These are phyloP conservation scores for Trematosphaeria pertusa DNA, from an alignment of 2,329 filamentous ascomycete genomes.

Conservation along the genomic window DNA sequence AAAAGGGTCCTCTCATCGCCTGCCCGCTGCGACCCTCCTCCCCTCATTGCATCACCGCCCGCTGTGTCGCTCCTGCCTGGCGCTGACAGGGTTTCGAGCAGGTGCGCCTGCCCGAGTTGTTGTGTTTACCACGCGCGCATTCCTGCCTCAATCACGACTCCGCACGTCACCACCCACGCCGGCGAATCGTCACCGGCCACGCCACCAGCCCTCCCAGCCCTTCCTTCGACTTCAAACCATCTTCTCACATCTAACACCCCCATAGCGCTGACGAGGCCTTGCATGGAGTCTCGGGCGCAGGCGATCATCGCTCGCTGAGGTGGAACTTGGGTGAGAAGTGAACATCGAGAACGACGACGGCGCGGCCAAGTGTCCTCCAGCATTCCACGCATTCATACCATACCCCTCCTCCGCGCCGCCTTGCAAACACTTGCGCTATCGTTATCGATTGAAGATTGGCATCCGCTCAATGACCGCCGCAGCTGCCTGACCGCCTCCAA, in stretches of 20 bases:
- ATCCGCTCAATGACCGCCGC: slow-evolving; percentile 29
- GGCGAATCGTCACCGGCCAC: slow-evolving; percentile 35
- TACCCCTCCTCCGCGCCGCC: slow-evolving; percentile 19
- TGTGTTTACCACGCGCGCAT: slow-evolving; percentile 34
- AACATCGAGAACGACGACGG: slow-evolving; percentile 22
- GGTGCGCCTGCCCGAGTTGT: slow-evolving; percentile 25
- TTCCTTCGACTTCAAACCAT: slow-evolving; percentile 20
- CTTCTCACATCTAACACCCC: slow-evolving; percentile 7
- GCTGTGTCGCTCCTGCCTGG: slow-evolving; percentile 12
- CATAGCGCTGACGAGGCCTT: slow-evolving; percentile 32
- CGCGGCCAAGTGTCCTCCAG: slow-evolving; percentile 22
- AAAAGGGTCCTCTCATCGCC: slow-evolving; percentile 33
- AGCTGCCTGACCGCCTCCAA: slow-evolving; percentile 17
- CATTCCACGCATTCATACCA: slow-evolving; percentile 41
- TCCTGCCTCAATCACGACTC: slow-evolving; percentile 22
- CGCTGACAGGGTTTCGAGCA: slow-evolving; percentile 13
- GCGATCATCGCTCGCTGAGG: slow-evolving; percentile 43
- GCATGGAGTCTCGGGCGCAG: slow-evolving; percentile 39
- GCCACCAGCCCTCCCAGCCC: slow-evolving; percentile 22
- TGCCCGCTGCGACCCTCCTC: slow-evolving; percentile 13
- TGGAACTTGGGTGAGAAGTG: slow-evolving; percentile 30
- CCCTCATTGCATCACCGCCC: slow-evolving; percentile 25
- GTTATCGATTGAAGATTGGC: slow-evolving; percentile 35
- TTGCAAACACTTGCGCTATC: slow-evolving; percentile 28
- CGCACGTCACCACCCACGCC: slow-evolving; percentile 26